Percentiles rank a stretch among this genome's conserved stretches.
Conservation (phyloP, 352 stramenopile species). For the Phytophthora sp. region DNA sequence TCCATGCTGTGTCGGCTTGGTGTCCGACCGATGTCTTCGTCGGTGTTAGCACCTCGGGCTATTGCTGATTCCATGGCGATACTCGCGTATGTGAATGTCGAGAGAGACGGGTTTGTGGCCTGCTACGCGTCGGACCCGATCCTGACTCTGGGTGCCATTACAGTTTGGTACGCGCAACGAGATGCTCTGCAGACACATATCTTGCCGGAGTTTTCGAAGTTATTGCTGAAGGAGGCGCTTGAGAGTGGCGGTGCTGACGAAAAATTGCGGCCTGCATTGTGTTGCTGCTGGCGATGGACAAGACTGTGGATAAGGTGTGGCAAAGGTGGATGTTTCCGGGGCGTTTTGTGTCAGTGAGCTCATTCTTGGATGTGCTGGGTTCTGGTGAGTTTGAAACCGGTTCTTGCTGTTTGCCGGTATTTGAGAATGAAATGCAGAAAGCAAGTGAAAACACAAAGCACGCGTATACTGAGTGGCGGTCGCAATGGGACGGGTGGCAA, state of each 20-base stretch:
- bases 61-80: background rate
- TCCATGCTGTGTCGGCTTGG: background rate
- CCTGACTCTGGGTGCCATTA: background rate
- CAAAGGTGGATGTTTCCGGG: background rate
- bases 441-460: background rate
- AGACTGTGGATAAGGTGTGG: background rate
- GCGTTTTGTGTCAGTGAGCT: background rate
- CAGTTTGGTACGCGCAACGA: background rate
- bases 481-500: background rate
- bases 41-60: background rate
- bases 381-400: no score
- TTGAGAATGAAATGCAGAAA: no score
- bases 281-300: slow-evolving; percentile 2
- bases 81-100: background rate
- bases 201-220: background rate
- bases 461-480: background rate
- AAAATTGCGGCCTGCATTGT: background rate
- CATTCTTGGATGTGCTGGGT: background rate
- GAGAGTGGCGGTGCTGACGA: background rate
- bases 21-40: background rate
- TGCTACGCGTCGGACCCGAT: slow-evolving; percentile 1
- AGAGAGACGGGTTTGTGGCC: background rate
- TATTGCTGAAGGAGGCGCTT: background rate
- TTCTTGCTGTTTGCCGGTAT: background rate
- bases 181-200: background rate